Conservation (phyloP, 2,329 filamentous ascomycete genomes). For the Trichoderma simmonsii region DNA sequence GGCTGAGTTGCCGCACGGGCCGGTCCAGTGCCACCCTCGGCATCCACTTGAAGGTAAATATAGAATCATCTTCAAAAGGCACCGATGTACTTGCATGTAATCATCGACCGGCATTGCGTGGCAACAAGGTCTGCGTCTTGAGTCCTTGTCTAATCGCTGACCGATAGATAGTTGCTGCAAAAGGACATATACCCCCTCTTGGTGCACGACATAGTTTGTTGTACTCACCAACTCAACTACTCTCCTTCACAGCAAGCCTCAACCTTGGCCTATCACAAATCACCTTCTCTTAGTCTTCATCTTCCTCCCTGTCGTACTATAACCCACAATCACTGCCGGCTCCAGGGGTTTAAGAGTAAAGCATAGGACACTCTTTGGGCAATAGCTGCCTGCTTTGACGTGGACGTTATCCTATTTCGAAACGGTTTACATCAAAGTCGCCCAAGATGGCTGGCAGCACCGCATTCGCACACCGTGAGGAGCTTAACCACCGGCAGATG, state of each 20-base stretch:
- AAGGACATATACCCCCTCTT: conserved; percentile 6
- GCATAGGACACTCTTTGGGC: neutral
- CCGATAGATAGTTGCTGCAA: neutral
- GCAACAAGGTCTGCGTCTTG: neutral
- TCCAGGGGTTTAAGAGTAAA: neutral
- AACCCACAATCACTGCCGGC: neutral
- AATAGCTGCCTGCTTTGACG: neutral
- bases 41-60: conserved; percentile 5
- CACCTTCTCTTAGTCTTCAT: neutral
- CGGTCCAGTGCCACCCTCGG: neutral
- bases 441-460: neutral
- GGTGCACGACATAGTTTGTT: neutral
- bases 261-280: neutral
- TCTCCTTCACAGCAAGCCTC: conserved; percentile 3
- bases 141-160: neutral
- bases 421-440: neutral
- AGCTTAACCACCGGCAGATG: conserved; percentile 11
- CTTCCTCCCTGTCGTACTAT: neutral
- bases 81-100: neutral
- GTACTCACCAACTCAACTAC: neutral
- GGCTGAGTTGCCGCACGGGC: neutral
- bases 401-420: neutral
- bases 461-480: neutral
- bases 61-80: neutral
- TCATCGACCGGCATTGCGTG: neutral